Conservation (phyloP, 2,329 filamentous ascomycete genomes). For the Fusarium begoniae region DNA sequence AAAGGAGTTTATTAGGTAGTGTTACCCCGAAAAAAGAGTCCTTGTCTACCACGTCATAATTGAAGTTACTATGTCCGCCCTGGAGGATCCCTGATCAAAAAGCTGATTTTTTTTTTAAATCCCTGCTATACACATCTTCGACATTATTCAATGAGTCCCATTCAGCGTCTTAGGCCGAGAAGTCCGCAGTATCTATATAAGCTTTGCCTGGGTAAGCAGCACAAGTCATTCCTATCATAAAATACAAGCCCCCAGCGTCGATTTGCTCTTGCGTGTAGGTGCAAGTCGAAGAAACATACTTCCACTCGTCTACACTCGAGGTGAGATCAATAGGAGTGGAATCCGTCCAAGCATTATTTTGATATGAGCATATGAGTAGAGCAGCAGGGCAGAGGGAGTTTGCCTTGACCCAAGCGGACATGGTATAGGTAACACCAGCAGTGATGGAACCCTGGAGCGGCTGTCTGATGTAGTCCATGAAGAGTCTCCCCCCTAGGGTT, state of each 20-base stretch:
- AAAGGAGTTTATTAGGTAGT: no score
- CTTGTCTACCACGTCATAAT: not conserved
- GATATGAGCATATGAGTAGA: not conserved
- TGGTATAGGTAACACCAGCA: not conserved
- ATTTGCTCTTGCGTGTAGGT: not conserved
- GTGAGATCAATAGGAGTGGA: not conserved
- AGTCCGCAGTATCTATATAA: not conserved
- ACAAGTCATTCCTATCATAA: not conserved
- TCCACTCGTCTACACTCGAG: rapidly evolving
- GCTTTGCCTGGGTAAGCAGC: no score
- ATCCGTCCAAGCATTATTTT: not conserved
- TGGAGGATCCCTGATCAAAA: no score
- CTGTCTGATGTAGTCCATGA: not conserved
- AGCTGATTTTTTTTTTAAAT: no score
- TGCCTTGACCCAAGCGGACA: not conserved
- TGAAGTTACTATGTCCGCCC: not conserved
- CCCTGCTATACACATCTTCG: no score
- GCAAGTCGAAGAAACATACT: not conserved
- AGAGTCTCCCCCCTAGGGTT: rapidly evolving
- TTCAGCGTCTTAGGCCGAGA: not conserved
- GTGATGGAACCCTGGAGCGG: not conserved
- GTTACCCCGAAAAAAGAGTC: not conserved
- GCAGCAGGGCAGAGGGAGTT: rapidly evolving
- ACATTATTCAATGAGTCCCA: no score
- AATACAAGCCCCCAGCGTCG: not conserved